Evolutionary conservation across 495 filamentous ascomycete genomes (phyloP), one percentile per base, ranked within the genome.

Genomic region (Penicillium malachiteum): DNA sequence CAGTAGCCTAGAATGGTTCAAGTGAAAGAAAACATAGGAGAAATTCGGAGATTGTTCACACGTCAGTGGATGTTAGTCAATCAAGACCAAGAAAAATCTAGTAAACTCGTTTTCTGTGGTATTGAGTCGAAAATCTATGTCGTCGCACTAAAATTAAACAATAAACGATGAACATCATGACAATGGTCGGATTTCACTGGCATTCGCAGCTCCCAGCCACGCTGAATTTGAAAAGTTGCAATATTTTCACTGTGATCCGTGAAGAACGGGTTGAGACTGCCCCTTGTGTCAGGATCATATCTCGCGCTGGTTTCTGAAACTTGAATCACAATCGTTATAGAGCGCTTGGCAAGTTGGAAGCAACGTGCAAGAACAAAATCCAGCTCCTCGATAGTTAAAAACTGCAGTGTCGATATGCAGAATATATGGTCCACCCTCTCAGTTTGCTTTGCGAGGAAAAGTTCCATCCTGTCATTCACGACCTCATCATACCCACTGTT

Each of bases 391-490:
- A 52, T 39, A 12, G 48, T 17, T 18, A 57, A 48, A 12, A 51
- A 57, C 8, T 57, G 40, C 33, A 57, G 16, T 7, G 48, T 48
- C 2, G 48, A 57, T 12, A 31, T n/a, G n/a, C 55, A 57, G 32
- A 57, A 51, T n/a, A 57, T 52, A 31, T 57, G 55, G 18, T 57
- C 55, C 7, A 57, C 48, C 33, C 8, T 37, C 32, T 52, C 55
- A 11, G 13, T 48, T 18, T 26, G 45, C 10, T 16, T 34, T 5
- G 48, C 30, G 32, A 57, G 48, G 35, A 39, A 52, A 1, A 14
- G 14, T n/a, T 57, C 48, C 55, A 57, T 57, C 14, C 48, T 37
- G 16, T 52, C n/a, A 14, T 51, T 32, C 5, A 51, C 16, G 9
- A 57, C n/a, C 9, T 57, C 48, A 12, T 7, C 17, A 17, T 57